A percentile compares a stretch with the other conserved stretches of the same genome.
These are phyloP conservation scores for Sodiomyces alkalinus DNA, from an alignment of 2,329 filamentous ascomycete genomes.

Conservation along the genomic window DNA sequence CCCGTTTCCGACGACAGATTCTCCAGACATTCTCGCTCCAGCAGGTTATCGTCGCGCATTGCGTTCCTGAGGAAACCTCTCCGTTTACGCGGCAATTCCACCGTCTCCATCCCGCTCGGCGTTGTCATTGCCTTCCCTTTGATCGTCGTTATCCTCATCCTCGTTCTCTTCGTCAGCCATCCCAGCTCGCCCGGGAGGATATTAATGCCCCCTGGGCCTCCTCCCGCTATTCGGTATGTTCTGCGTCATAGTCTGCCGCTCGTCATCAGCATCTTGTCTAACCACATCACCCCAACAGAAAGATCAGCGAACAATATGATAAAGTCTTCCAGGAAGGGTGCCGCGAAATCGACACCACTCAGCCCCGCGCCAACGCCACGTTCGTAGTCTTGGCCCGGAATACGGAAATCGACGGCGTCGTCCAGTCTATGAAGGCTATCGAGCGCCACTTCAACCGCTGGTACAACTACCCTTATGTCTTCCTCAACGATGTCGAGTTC, in stretches of 20 bases:
- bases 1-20: conserved; percentile 36
- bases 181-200: conserved; percentile 69
- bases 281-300: conserved; percentile 34
- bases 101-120: conserved; percentile 81
- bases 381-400: conserved; percentile 94
- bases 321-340: conserved; percentile 92
- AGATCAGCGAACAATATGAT: conserved; percentile 94
- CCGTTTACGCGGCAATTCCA: conserved; percentile 80
- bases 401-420: conserved; percentile 88
- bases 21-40: conserved; percentile 18
- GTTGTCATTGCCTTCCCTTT: conserved; percentile 86
- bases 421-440: conserved; percentile 94
- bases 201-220: conserved; percentile 74
- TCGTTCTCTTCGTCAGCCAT: conserved; percentile 79
- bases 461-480: conserved; percentile 98
- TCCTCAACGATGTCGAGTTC: conserved; percentile 95
- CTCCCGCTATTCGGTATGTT: conserved; percentile 74
- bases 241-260: not conserved
- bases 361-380: conserved; percentile 78
- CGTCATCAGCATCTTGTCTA: no score
- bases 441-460: conserved; percentile 98
- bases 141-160: conserved; percentile 79
- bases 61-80: conserved; percentile 78
- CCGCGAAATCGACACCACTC: conserved; percentile 60
- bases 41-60: conserved; percentile 34